Evolutionary conservation across 2,329 filamentous ascomycete genomes (phyloP), one percentile per base, ranked within the genome.

Genomic region (Nemania diffusa): DNA sequence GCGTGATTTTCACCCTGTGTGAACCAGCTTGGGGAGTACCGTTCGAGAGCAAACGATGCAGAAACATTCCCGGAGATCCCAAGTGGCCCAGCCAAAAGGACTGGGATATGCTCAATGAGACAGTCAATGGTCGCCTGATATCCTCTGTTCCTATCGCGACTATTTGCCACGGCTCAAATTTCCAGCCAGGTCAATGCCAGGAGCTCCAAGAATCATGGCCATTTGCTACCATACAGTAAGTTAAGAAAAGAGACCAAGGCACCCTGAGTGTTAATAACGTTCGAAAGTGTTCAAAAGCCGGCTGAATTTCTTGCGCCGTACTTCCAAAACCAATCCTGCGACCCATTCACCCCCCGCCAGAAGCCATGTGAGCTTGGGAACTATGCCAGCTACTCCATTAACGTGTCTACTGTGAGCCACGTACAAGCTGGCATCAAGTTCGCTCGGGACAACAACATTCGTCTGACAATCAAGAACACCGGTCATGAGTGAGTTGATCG

Each of bases 401-500:
- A 77, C 17, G 76, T 73, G 0, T 70, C 68, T 0, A 62, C 58
- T 1, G 68, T 67, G 1, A 22, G 46, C 34, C 71, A 74, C 20
- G 65, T 76, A 1, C 48, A 63, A 17, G 67, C 64, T 0, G 70
- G 70, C 0, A 55, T 79, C 1, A 56, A 67, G 0, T 85, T 85
- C 48, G 81, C 79, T 0, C 67, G 61, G 0, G 32, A 78, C 3
- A 70, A 81, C 29, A 81, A 83, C 57, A 80, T 86, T 37, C 79
- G 84, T 1, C 63, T 86, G 0, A 77, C 83, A 0, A 78, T 86
- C 34, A 79, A 80, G 58, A 84, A 84, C 63, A 85, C 84, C 0
- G 84, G 84, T 1, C 84, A 86, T 72, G 83, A 85, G 50, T 62
- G 55, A 70, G 68, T 64, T 32, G 29, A 32, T 5, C 29, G 29